Evolutionary conservation across 805 yeast species (phyloP).

Genomic region (Jamesozyma lodderae): DNA sequence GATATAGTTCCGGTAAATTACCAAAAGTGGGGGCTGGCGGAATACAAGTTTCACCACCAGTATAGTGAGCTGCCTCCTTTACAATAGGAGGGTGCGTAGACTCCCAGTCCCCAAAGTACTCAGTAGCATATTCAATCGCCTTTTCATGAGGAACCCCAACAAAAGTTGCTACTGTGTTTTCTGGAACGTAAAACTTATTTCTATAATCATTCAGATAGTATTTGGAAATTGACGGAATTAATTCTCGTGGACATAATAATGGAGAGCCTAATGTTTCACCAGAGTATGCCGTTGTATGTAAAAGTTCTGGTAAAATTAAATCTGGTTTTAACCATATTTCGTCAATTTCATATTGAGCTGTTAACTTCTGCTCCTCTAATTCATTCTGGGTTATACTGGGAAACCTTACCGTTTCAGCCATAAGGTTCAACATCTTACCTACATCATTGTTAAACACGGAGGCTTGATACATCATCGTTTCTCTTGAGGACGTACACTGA

Average conservation of each 20-base stretch:
- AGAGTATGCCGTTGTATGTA: conserved; percentile 73
- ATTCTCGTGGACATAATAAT: conserved; percentile 66
- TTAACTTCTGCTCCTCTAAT: conserved; percentile 57
- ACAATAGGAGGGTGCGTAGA: conserved; percentile 20
- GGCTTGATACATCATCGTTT: conserved; percentile 87
- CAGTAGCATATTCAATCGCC: conserved; percentile 56
- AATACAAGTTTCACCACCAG: conserved; percentile 50
- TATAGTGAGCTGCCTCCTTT: conserved; percentile 39
- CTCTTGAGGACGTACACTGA: conserved; percentile 88
- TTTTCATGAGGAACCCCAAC: conserved; percentile 69
- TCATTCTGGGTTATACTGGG: conserved; percentile 67
- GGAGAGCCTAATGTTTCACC: conserved; percentile 78
- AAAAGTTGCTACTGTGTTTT: conserved; percentile 74
- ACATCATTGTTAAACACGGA: conserved; percentile 84
- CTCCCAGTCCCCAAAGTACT: conserved; percentile 56
- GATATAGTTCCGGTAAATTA: conserved; percentile 68
- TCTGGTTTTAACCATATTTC: conserved; percentile 83
- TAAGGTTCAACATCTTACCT: conserved; percentile 63
- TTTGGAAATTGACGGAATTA: conserved; percentile 46
- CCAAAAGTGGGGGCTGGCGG: conserved; percentile 51
- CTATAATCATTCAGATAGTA: conserved; percentile 53
- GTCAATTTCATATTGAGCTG: conserved; percentile 72
- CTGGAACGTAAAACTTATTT: conserved; percentile 61
- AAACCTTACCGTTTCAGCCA: conserved; percentile 66
- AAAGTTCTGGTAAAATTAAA: conserved; percentile 76